Conservation (phyloP, 148 eudicot species). For the Rhododendron simsii region DNA sequence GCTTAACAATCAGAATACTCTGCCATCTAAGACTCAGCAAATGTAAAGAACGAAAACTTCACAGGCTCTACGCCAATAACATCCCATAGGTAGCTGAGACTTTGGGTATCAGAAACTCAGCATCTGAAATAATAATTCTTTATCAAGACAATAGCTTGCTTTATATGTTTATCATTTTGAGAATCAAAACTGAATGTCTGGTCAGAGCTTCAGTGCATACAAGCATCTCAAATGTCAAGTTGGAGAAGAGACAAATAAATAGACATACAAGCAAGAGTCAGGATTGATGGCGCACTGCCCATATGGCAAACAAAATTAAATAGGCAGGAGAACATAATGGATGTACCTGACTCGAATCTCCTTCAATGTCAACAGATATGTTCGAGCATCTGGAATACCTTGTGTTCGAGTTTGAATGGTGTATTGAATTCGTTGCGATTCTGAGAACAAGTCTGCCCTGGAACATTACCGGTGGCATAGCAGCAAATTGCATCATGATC, state of each 20-base stretch:
- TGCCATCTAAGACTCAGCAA: neutral
- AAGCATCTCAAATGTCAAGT: neutral
- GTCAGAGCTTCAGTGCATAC: neutral
- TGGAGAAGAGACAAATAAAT: neutral
- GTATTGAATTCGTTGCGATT: conserved; percentile 68
- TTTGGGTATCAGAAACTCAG: neutral
- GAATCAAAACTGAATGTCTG: neutral
- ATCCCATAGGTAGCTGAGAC: neutral
- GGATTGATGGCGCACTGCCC: neutral
- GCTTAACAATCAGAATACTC: neutral
- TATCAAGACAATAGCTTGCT: neutral
- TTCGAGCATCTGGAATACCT: conserved; percentile 75
- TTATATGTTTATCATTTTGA: neutral
- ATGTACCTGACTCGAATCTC: conserved; percentile 77
- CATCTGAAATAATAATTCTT: neutral
- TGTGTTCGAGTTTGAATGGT: conserved; percentile 61
- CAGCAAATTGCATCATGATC: neutral
- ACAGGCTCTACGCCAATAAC: neutral
- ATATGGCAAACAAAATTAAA: neutral
- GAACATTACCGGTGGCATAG: neutral
- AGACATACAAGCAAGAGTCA: neutral
- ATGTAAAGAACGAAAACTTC: neutral
- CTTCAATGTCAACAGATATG: conserved; percentile 64
- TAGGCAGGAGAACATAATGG: neutral
- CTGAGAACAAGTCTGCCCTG: conserved; percentile 83